Percentiles rank a stretch among this genome's conserved stretches.
Conservation (phyloP, 1,284 basidiomycete species). For the Microbotryum silenes-acaulis region DNA sequence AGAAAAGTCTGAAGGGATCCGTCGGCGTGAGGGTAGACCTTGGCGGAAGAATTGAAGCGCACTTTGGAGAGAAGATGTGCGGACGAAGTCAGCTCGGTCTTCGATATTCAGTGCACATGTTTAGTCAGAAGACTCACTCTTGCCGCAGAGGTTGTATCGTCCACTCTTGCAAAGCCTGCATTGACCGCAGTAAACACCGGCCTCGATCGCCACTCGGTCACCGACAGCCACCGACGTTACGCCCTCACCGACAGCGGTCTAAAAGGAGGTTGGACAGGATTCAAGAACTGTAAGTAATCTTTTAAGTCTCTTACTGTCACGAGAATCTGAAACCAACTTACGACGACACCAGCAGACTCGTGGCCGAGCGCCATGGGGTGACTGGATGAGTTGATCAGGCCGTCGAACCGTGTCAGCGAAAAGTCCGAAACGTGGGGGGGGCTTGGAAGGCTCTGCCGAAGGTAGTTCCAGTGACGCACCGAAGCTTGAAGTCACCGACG, state of each 20-base stretch:
- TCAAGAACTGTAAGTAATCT: no score
- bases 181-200: constrained; percentile 74
- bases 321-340: neutral
- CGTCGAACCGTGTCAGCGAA: neutral
- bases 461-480: neutral
- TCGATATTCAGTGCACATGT: neutral
- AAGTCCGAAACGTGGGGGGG: neutral
- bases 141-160: constrained; percentile 88
- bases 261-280: constrained; percentile 3
- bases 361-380: constrained; percentile 78
- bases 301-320: neutral
- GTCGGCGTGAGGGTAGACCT: constrained; percentile 86
- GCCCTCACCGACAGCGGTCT: constrained; percentile 51
- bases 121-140: constrained; percentile 24
- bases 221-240: constrained; percentile 63
- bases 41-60: constrained; percentile 81
- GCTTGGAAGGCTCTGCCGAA: neutral
- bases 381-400: neutral
- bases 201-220: constrained; percentile 87
- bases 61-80: constrained; percentile 44
- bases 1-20: constrained; percentile 81
- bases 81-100: neutral
- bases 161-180: constrained; percentile 50
- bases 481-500: constrained; percentile 10
- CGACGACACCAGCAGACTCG: constrained; percentile 73